Evolutionary conservation across 2,329 filamentous ascomycete species (phyloP), one percentile per base, ranked within the genome.

Genomic region (Colletotrichum musicola): DNA sequence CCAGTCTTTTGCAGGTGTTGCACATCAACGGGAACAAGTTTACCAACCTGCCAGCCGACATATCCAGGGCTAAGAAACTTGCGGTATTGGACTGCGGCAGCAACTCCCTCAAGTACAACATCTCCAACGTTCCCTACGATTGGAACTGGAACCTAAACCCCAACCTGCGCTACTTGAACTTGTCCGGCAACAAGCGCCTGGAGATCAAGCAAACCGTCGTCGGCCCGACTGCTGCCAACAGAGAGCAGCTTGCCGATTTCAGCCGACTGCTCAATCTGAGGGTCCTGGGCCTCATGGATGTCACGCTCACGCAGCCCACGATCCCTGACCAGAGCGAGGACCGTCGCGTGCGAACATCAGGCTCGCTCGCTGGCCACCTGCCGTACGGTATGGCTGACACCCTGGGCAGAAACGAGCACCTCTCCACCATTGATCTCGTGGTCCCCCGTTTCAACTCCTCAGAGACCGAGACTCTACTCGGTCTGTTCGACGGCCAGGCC

Each of bases 91-190:
- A 99, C 80, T 97, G 97, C 71, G 95, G 95, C 69, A 98, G 93
- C 85, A 99, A 99, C 77, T 90, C 89, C 22, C 85, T 99, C 65
- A 99, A 98, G 80, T 99, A 99, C 86, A 99, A 99, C 77, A 97
- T 99, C 55, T 96, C 94, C 35, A 99, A 99, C 76, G 97, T 97
- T 86, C 96, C 95, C 0, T 99, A 99, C 77, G 96, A 99, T 78
- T 99, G 96, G 96, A 99, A 99, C 75, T 99, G 96, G 96, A 98
- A 98, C 76, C 93, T 96, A 86, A 99, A 99, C 75, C 93, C 93
- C 56, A 97, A 98, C 74, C 83, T 99, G 72, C 92, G 95, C 71
- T 99, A 97, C 76, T 90, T 99, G 71, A 99, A 98, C 76, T 85
- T 99, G 76, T 98, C 95, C 0, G 96, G 96, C 59, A 99, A 99